Percentiles rank a stretch among this genome's conserved stretches.
Conservation (phyloP, 2,329 filamentous ascomycete genomes). For the Lachnellula hyalina region DNA sequence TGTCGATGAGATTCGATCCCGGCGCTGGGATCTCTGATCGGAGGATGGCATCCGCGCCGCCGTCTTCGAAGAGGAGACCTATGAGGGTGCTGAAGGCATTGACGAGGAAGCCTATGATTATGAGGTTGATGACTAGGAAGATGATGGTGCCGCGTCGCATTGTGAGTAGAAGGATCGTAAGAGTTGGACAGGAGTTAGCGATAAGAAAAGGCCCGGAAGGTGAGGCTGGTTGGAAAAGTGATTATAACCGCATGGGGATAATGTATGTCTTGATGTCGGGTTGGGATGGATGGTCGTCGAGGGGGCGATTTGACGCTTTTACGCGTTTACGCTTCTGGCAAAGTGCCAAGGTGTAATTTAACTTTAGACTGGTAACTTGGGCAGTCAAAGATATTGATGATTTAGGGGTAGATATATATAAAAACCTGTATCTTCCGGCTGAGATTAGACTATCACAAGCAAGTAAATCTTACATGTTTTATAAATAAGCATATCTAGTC, state of each 20-base stretch:
- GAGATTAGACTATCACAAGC: no score
- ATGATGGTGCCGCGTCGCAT: conserved; percentile 32
- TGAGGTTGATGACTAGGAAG: conserved; percentile 50
- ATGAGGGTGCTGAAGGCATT: conserved; percentile 67
- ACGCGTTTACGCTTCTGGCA: no score
- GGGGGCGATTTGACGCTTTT: neutral
- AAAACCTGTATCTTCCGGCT: no score
- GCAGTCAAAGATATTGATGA: no score
- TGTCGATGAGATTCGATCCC: conserved; percentile 53
- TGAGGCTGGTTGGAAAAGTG: neutral
- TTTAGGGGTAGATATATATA: no score
- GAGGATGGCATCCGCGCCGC: conserved; percentile 60
- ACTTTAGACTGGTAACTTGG: no score
- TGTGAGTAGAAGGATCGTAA: conserved; percentile 5
- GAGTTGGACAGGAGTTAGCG: neutral
- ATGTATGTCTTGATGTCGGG: neutral
- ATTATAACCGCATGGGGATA: neutral
- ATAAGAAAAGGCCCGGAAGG: no score
- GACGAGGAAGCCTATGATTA: conserved; percentile 59
- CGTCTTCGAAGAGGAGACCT: conserved; percentile 63
- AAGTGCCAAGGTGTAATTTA: no score
- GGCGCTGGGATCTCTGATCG: conserved; percentile 60
- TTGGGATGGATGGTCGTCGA: neutral
- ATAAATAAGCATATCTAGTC: no score
- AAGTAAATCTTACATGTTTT: no score